phyloP scores from a whole-genome alignment of 345 rosid genomes.

The Hirschfeldia incana region DNA sequence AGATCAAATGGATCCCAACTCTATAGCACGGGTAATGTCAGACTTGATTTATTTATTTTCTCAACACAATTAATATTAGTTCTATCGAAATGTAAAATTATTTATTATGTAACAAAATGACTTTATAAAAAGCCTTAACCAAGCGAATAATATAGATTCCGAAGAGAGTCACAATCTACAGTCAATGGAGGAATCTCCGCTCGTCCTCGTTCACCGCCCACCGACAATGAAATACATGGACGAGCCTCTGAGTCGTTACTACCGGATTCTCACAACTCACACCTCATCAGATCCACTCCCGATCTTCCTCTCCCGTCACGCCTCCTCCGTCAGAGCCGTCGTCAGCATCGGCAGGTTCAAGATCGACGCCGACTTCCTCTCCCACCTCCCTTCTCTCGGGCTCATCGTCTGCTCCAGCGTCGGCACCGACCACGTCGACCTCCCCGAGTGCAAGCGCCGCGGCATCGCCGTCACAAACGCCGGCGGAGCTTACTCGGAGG shows the following conservation, averaged over 20 bases:
- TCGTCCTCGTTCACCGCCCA: slow-evolving; percentile 26
- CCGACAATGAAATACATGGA: neutral
- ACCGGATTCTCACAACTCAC: neutral
- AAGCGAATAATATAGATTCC: slow-evolving; percentile 16
- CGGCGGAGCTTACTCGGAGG: slow-evolving; percentile 48
- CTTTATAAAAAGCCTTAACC: too few relatives aligned
- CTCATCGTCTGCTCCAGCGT: slow-evolving; percentile 52
- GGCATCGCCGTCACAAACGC: slow-evolving; percentile 51
- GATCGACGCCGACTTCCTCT: slow-evolving; percentile 38
- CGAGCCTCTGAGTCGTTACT: slow-evolving; percentile 8
- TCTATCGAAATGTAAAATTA: too few relatives aligned
- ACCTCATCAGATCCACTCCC: slow-evolving; percentile 42
- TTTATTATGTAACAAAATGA: too few relatives aligned
- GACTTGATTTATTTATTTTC: too few relatives aligned
- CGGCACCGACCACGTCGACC: slow-evolving; percentile 58
- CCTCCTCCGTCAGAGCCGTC: slow-evolving; percentile 42
- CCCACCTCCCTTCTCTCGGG: slow-evolving; percentile 46
- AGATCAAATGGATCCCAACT: too few relatives aligned
- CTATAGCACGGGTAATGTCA: too few relatives aligned
- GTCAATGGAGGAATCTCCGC: slow-evolving; percentile 20
- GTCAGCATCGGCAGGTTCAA: slow-evolving; percentile 30
- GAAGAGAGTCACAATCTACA: neutral
- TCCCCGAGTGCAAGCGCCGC: slow-evolving; percentile 60
- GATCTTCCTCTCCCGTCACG: slow-evolving; percentile 40
- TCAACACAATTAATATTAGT: too few relatives aligned